phyloP scores from a whole-genome alignment of 306 rosid species.

The Dicorynia guianensis region DNA sequence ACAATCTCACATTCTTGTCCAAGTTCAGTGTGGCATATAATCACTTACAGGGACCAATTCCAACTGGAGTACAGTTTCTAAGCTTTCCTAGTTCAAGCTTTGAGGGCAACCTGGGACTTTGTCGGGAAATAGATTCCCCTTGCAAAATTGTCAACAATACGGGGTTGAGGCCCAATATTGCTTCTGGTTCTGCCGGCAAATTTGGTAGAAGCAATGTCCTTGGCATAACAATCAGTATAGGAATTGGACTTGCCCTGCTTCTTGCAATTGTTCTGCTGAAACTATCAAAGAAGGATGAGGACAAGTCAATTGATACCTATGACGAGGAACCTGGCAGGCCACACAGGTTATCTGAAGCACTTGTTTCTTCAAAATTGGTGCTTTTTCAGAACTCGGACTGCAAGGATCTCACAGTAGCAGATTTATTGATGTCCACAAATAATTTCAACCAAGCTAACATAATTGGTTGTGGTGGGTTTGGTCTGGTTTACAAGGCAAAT shows the following conservation, averaged over 20 bases:
- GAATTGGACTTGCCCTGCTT: constrained; percentile 47
- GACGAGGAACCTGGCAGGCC: constrained; percentile 50
- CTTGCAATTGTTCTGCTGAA: constrained; percentile 47
- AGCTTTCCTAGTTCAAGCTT: constrained; percentile 62
- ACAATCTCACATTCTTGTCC: constrained; percentile 58
- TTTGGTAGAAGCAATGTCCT: constrained; percentile 41
- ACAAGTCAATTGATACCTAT: constrained; percentile 30
- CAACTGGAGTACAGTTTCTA: constrained; percentile 56
- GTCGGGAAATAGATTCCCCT: constrained; percentile 47
- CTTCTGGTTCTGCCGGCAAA: constrained; percentile 36
- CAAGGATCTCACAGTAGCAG: constrained; percentile 53
- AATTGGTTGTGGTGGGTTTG: constrained; percentile 66
- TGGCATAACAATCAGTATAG: constrained; percentile 43
- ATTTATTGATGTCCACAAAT: constrained; percentile 54
- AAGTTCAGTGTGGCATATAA: constrained; percentile 60
- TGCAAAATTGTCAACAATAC: constrained; percentile 14
- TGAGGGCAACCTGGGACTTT: constrained; percentile 53
- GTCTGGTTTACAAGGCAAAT: constrained; percentile 62
- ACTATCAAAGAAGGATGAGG: constrained; percentile 42
- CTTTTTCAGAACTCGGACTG: constrained; percentile 54
- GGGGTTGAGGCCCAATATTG: constrained; percentile 37
- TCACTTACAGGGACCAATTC: constrained; percentile 54
- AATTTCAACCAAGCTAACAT: constrained; percentile 62
- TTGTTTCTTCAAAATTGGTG: constrained; percentile 52
- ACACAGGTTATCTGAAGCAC: constrained; percentile 51